phyloP scores from a whole-genome alignment of 164 flowering plant species.

The Vitis cinerea region DNA sequence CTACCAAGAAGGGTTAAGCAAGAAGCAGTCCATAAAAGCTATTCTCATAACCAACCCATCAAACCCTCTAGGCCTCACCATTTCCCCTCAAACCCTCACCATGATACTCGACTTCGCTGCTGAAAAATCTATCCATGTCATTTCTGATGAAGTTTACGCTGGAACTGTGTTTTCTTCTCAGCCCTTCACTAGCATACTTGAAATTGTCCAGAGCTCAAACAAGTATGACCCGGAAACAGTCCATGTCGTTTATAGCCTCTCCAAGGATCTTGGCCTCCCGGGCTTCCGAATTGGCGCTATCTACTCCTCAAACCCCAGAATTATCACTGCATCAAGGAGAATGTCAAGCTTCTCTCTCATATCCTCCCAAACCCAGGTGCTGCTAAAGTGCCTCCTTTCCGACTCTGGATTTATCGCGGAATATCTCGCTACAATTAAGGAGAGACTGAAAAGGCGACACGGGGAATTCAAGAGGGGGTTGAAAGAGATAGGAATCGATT shows the following conservation, averaged over 20 bases:
- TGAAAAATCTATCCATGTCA: constrained; percentile 4
- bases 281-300: constrained; percentile 16
- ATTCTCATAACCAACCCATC: constrained; percentile 14
- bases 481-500: constrained; percentile 14
- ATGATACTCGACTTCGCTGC: constrained; percentile 5
- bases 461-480: constrained; percentile 14
- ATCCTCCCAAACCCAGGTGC: constrained; percentile 20
- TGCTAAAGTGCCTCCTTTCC: constrained; percentile 13
- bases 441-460: constrained; percentile 15
- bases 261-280: constrained; percentile 13
- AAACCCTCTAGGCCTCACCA: constrained; percentile 9
- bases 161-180: constrained; percentile 9
- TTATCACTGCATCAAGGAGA: constrained; percentile 18
- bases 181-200: constrained; percentile 3
- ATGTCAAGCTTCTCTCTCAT: constrained; percentile 23
- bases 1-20: not conserved
- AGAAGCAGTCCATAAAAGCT: constrained; percentile 6
- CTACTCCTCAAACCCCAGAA: constrained; percentile 16
- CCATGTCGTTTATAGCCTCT: constrained; percentile 14
- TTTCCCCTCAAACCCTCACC: not conserved
- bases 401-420: constrained; percentile 11
- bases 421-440: constrained; percentile 11
- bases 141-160: constrained; percentile 11
- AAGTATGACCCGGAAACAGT: constrained; percentile 3
- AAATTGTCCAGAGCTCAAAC: constrained; percentile 4